Base-by-base conservation (phyloP, 2,329 filamentous ascomycete species). In the Xylariaceae sp. region DNA sequence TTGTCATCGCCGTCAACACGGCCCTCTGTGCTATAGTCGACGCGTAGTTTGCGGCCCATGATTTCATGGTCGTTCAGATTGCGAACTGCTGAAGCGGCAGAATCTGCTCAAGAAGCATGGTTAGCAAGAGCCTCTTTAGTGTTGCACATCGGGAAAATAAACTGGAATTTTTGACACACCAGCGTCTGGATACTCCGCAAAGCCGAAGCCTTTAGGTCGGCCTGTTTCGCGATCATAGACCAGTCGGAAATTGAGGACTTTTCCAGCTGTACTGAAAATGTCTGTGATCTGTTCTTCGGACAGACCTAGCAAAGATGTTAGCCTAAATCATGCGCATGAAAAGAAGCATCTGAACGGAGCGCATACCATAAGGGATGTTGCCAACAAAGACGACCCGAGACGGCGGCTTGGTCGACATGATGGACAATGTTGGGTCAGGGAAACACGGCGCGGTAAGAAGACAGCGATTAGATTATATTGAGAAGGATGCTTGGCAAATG, bases 141-240 rank as follows among this genome's bases (percentile, higher is more conserved):
- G n/a, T 30, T 30, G 5, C 23, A 5, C 5, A 30, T 30, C 5
- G 23, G 23, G 23, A 30, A 51, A 2, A 18, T 4, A 4, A 51
- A 17, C 17, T 15, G 37, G 13, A 35, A n/a, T 49, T 8, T 8
- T 37, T 6, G 10, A 39, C 65, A 42, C 82, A 83, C 96, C 93
- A 61, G 90, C 87, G 71, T 97, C 94, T 57, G 91, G 89, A 72
- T 96, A 99, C 73, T 97, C 93, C 70, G 92, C 90, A 70, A 97
- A 99, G 42, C 94, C 94, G 73, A 96, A 99, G 15, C 94, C 94
- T 75, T 97, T 97, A 0, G 94, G 92, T 58, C 91, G 87, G 48
- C 93, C 92, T 2, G 92, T 97, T 71, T 97, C 93, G 56, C 92
- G 89, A 77, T 97, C 95, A 75, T 96, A 95, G 65, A 97, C 93